Conservation (phyloP, 208 protist genomes). For the Tritrichomonas foetus region DNA sequence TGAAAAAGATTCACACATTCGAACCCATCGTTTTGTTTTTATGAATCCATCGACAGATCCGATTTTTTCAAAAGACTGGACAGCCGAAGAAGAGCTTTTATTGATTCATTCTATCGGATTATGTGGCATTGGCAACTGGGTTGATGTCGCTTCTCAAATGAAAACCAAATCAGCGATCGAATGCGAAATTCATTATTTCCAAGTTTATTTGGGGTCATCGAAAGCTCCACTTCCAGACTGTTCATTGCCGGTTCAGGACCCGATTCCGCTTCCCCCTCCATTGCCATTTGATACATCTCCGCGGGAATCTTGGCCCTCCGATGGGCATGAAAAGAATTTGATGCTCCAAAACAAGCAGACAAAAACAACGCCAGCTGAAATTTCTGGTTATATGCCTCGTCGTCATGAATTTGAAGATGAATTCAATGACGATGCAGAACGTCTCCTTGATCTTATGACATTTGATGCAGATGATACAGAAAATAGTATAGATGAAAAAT, state of each 20-base stretch:
- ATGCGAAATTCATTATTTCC: conserved; percentile 17
- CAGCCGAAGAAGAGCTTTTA: background rate
- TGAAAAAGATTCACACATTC: background rate
- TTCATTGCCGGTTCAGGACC: background rate
- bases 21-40: background rate
- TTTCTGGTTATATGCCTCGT: background rate
- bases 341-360: background rate
- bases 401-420: background rate
- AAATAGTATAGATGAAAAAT: background rate
- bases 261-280: background rate
- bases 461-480: background rate
- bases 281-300: background rate
- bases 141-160: background rate
- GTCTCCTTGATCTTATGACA: background rate
- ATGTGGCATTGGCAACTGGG: conserved; percentile 5
- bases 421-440: background rate
- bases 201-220: background rate
- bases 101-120: background rate
- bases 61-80: conserved; percentile 4
- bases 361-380: background rate
- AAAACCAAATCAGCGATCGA: background rate
- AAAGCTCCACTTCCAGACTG: background rate
- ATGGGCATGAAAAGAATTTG: background rate
- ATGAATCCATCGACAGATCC: background rate
- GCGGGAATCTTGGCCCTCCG: background rate